Evolutionary conservation across 192 early-diverging fungal species (phyloP), one percentile per base, ranked within the genome.

Genomic region (Coemansia sp.): DNA sequence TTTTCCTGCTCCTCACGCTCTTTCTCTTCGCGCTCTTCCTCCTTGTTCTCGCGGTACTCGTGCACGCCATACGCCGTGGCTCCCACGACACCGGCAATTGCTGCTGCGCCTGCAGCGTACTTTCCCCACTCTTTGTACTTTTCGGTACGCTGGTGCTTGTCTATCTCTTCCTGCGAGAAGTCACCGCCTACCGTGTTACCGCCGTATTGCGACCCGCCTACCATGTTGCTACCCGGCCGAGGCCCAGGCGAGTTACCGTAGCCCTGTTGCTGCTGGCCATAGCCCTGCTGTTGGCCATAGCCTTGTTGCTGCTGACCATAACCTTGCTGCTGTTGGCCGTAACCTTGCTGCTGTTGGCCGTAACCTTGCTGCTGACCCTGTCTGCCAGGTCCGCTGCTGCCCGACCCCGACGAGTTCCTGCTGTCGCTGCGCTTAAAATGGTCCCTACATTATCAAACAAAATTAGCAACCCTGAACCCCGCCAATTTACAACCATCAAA

Each of bases 91-190:
- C 66, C 70, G 1, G 54, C 66, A 14, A 64, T 34, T 2, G 70
- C 66, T 18, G 68, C 70, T 0, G 64, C 67, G 15, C 70, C 70
- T 2, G 63, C 67, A 21, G 61, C 72, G 34, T 36, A 53, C 66
- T 61, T 60, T 24, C 68, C 74, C 56, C 58, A 71, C 52, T 71
- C 66, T 67, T 79, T 79, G 66, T 63, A 60, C 28, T 48, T 49
- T 11, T 64, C 66, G 63, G 54, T 66, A 44, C 62, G 61, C 47
- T 72, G 59, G 42, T 63, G 56, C 50, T 68, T 65, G 1, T 66
- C 70, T 2, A 69, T 8, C 54, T 79, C 76, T 23, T 79, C 76
- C 53, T 79, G 70, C 15, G 76, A 69, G 60, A 66, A 79, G 64
- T 61, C 67, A 47, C 62, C 59, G 42, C 71, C 71, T 0, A 71